phyloP scores from a whole-genome alignment of 768 basidiomycete genomes.

The Coprinopsis strossmayeri region DNA sequence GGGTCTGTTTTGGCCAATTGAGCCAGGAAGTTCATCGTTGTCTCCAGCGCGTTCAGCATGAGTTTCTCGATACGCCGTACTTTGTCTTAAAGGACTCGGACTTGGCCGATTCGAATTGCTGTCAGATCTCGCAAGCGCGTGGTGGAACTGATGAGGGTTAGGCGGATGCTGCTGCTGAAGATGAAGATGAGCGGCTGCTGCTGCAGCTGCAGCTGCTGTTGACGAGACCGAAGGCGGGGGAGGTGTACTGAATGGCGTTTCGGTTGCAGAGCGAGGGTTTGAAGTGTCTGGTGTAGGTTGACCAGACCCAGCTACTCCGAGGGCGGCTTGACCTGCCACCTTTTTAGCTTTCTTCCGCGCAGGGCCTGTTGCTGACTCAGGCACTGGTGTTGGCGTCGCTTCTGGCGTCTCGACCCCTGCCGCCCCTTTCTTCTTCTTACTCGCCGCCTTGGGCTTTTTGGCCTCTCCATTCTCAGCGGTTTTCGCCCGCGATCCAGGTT shows the following conservation, averaged over 20 bases:
- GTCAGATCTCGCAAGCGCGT: conserved; percentile 1
- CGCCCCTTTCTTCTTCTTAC: conserved; percentile 1
- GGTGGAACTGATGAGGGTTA: conserved; percentile 7
- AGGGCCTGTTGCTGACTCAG: neutral
- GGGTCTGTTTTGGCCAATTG: neutral
- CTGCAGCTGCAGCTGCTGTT: conserved; percentile 8
- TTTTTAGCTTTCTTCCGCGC: conserved; percentile 10
- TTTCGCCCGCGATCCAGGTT: conserved; percentile 21
- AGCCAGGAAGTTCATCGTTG: neutral
- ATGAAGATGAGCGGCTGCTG: conserved; percentile 6
- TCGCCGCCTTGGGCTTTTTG: conserved; percentile 5
- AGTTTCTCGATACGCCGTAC: conserved; percentile 25
- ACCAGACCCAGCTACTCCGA: conserved; percentile 10
- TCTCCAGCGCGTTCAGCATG: conserved; percentile 5
- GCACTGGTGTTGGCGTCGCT: neutral
- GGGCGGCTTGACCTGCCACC: conserved; percentile 11
- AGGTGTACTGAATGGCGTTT: conserved; percentile 9
- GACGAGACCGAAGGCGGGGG: conserved; percentile 9
- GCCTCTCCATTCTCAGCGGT: conserved; percentile 5
- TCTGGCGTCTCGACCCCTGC: neutral
- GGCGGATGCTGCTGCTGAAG: conserved; percentile 1
- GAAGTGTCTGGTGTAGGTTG: neutral
- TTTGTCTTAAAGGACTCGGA: conserved; percentile 37
- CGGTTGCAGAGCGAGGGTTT: conserved; percentile 14
- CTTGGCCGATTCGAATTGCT: conserved; percentile 24